Conservation (phyloP, 2,329 filamentous ascomycete genomes). For the Claviceps purpurea region DNA sequence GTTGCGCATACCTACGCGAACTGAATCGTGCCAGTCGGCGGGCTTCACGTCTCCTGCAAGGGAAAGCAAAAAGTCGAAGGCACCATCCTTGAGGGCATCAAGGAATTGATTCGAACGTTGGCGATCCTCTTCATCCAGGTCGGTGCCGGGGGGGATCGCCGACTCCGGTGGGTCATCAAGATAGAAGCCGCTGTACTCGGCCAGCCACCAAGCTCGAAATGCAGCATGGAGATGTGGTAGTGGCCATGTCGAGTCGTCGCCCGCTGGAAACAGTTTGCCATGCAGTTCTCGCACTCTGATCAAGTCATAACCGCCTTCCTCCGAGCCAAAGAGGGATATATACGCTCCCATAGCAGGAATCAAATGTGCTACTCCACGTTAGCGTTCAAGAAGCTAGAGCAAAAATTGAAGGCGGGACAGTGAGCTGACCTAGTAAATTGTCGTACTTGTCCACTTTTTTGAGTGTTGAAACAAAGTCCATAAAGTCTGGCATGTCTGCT, state of each 20-base stretch:
- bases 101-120: slow-evolving; percentile 61
- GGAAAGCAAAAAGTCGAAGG: slow-evolving; percentile 81
- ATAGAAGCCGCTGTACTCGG: slow-evolving; percentile 86
- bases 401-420: neutral
- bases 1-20: slow-evolving; percentile 66
- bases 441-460: slow-evolving; percentile 68
- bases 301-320: slow-evolving; percentile 55
- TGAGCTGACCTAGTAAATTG: slow-evolving; percentile 35
- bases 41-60: slow-evolving; percentile 70
- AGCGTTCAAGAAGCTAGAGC: slow-evolving; percentile 4
- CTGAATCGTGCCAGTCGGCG: slow-evolving; percentile 77
- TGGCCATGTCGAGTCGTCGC: slow-evolving; percentile 58
- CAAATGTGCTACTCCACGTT: slow-evolving; percentile 49
- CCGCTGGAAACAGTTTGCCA: slow-evolving; percentile 48
- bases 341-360: slow-evolving; percentile 67
- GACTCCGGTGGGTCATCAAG: slow-evolving; percentile 55
- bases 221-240: slow-evolving; percentile 67
- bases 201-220: slow-evolving; percentile 73
- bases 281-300: slow-evolving; percentile 60
- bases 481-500: slow-evolving; percentile 58
- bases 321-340: slow-evolving; percentile 65
- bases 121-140: slow-evolving; percentile 55
- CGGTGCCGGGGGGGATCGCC: slow-evolving; percentile 41
- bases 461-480: slow-evolving; percentile 52
- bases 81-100: slow-evolving; percentile 71